Conservation (phyloP, 768 basidiomycete genomes). For the Leccinellum albellum region DNA sequence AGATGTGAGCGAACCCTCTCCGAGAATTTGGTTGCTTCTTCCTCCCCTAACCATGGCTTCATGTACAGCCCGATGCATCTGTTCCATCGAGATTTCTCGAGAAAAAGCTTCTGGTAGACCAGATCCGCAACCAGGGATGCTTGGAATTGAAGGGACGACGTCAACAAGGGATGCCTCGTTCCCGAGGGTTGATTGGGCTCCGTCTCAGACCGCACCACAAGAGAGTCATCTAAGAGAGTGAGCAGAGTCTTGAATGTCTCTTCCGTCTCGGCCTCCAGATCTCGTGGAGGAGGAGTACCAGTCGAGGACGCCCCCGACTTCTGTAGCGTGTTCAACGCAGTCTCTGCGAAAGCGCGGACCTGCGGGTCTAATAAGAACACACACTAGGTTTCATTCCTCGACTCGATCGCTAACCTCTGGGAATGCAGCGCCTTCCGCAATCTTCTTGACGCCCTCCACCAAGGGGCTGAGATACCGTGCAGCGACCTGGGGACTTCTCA, state of each 20-base stretch:
- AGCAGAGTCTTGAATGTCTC: conserved; percentile 54
- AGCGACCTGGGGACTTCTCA: conserved; percentile 85
- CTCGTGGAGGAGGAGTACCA: conserved; percentile 68
- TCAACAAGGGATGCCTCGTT: conserved; percentile 56
- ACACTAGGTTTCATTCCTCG: conserved; percentile 1
- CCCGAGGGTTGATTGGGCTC: conserved; percentile 49
- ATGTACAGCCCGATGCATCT: conserved; percentile 73
- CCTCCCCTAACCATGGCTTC: conserved; percentile 62
- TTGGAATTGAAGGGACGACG: conserved; percentile 63
- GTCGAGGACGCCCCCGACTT: conserved; percentile 80
- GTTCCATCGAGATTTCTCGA: conserved; percentile 56
- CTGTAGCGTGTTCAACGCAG: conserved; percentile 73
- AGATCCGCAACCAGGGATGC: conserved; percentile 77
- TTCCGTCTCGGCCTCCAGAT: conserved; percentile 60
- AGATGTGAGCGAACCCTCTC: conserved; percentile 71
- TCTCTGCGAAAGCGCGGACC: conserved; percentile 90
- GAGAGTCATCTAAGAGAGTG: conserved; percentile 53
- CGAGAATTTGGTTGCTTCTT: conserved; percentile 47
- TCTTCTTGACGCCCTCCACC: conserved; percentile 86
- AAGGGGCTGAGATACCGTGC: conserved; percentile 84
- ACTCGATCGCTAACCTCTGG: conserved; percentile 63
- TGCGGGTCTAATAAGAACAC: conserved; percentile 26
- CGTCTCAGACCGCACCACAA: conserved; percentile 37
- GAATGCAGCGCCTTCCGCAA: conserved; percentile 88
- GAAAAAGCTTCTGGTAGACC: conserved; percentile 54